Base-by-base conservation (phyloP, 2,329 filamentous ascomycete species). In the Aspergillus neoniger region DNA sequence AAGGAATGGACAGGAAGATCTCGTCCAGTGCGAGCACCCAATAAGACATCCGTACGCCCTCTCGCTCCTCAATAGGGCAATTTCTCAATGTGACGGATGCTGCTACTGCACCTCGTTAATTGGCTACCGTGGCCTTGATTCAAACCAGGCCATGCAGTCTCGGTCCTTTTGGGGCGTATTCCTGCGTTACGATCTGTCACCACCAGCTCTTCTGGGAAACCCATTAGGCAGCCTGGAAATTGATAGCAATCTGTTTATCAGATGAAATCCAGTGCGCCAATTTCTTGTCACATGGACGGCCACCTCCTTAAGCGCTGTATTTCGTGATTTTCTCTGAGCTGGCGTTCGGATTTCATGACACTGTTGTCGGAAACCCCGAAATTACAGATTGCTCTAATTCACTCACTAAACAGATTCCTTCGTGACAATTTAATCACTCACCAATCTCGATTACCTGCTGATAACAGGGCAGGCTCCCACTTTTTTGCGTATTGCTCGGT, bases 41-140 rank as follows among this genome's bases (percentile, higher is more conserved):
- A 64, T 64, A 51, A 49, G 60, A 63, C 56, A 12, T 47, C 19
- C 23, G 43, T 48, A 49, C 38, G 55, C 58, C 50, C 43, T 53
- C 32, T 59, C 52, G 58, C 44, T 28, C 23, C 36, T 57, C 49
- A 38, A 60, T 19, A 58, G 51, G 51, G 59, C 25, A 38, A 54
- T 43, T 36, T 44, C 54, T 53, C 43, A 58, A 57, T 61, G 58
- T 55, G 60, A 58, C 54, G 15, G 19, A 44, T 44, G 49, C 44
- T 64, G 25, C 28, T 48, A 36, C 38, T 43, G 53, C 43, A 43
- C 19, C 12, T 49, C 32, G 47, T 47, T 25, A 28, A 64, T 64
- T 64, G 62, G 62, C 32, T 23, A 32, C 48, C 12, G 30, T 19
- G 7, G 23, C 21, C 50, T 25, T 32, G 43, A 38, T 54, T 44